phyloP scores from a whole-genome alignment of 192 early-diverging fungal genomes.

The Backusella westeae region DNA sequence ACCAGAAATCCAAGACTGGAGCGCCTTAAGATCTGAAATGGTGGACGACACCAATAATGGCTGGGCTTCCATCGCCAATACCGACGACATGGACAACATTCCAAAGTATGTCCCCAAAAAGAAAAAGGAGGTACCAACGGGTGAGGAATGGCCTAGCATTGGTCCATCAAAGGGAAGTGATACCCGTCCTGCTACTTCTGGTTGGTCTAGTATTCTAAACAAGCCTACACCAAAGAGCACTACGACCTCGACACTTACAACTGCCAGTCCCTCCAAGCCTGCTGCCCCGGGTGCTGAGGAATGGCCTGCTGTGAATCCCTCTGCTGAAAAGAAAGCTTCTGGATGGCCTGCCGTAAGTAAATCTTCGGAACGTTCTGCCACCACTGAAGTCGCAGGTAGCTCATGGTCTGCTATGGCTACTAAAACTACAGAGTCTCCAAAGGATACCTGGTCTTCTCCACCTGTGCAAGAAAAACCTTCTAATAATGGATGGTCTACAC shows the following conservation, averaged over 20 bases:
- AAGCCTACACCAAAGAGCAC: not conserved
- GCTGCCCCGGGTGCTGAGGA: not conserved
- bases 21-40: not conserved
- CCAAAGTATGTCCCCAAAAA: not conserved
- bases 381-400: not conserved
- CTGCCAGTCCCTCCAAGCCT: not conserved
- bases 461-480: not conserved
- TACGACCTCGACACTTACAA: not conserved
- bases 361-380: not conserved
- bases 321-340: not conserved
- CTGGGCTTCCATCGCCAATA: not conserved
- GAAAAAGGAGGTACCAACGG: not conserved
- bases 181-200: not conserved
- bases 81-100: not conserved
- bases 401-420: not conserved
- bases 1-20: constrained; percentile 3
- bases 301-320: not conserved
- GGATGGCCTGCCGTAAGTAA: not conserved
- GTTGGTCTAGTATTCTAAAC: not conserved
- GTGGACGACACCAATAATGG: not conserved
- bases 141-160: not conserved
- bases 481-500: not conserved
- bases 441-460: not conserved
- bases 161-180: not conserved
- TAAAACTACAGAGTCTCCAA: not conserved